Conservation (phyloP, 179 eudicot species). For the Silene noctiflora region DNA sequence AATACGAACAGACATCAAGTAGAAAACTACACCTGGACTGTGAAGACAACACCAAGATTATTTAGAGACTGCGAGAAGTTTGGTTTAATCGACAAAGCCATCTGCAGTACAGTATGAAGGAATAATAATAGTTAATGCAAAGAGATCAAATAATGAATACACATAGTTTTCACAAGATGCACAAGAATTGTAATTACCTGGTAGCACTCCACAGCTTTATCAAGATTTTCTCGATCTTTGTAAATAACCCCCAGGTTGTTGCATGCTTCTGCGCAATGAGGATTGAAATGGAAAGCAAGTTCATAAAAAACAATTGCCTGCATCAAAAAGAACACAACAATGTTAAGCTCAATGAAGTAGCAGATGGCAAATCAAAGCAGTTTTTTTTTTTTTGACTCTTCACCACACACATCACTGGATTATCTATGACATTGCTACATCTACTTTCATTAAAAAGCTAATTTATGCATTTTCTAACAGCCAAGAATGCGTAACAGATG, state of each 20-base stretch:
- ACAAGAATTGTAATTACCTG: constrained; percentile 52
- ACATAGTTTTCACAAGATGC: constrained; percentile 13
- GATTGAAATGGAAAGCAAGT: constrained; percentile 99
- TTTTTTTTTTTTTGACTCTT: neutral
- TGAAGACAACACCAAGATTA: constrained; percentile 98
- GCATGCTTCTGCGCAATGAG: constrained; percentile 99
- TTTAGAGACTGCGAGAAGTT: constrained; percentile 97
- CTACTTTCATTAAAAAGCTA: neutral
- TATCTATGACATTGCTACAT: neutral
- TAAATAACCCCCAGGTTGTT: constrained; percentile 96
- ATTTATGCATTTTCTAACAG: constrained; percentile 1
- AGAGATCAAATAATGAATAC: constrained; percentile 12
- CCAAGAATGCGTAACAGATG: neutral
- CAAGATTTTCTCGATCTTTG: constrained; percentile 99
- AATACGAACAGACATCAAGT: constrained; percentile 14
- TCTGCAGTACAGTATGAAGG: constrained; percentile 41
- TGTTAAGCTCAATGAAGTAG: constrained; percentile 8
- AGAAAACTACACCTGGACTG: constrained; percentile 71
- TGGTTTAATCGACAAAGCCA: constrained; percentile 90
- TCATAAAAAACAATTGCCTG: constrained; percentile 99
- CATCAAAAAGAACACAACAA: constrained; percentile 19
- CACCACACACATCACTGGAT: neutral
- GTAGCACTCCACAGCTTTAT: constrained; percentile 98
- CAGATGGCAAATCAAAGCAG: neutral
- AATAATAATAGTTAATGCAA: constrained; percentile 18